Base-by-base conservation (phyloP, 371 early-diverging fungal genomes). In the Coemansia sp. region DNA sequence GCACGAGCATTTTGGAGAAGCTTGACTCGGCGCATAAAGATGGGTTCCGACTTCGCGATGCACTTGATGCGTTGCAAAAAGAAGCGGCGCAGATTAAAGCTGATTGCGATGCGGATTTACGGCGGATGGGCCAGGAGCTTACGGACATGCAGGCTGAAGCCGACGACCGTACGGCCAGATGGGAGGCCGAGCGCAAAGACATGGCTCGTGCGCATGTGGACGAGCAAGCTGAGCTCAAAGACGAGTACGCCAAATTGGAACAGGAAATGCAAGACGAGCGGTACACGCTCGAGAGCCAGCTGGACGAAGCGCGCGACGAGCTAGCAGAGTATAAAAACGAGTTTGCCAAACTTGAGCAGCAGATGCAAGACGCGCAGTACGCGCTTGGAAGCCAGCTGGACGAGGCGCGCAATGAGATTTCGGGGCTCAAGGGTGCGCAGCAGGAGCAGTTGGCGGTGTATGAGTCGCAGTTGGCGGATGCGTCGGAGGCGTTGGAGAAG, bases 11-110 rank as follows among this genome's bases (percentile, higher is more conserved):
- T 12, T 28, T 71, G 28, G 73, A 56, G 40, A 75, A 75, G 62
- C 76, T 75, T n/a, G 76, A 75, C 49, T 48, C 61, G 2, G 76
- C 76, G 17, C 72, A 75, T 51, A 75, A 75, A 62, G 76, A 75
- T 39, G 67, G 68, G 15, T 75, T 71, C 61, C 44, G 52, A 44
- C 55, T 75, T n/a, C 76, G 76, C 26, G 71, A 75, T 15, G 68
- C 63, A 4, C 59, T 75, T 40, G 76, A 71, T 23, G 15, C 36
- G 7, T 7, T 68, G 62, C 65, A 63, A 11, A 67, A 61, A 48
- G 65, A 64, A 24, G 61, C 65, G 13, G 64, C 65, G n/a, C 72
- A 75, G 63, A n/a, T 41, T 5, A 39, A 48, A 26, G 72, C 76
- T 3, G 68, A 71, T 24, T 61, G 65, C 49, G 65, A 71, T 3